Percentiles rank a stretch among this genome's conserved stretches.
Conservation (phyloP, 2,329 filamentous ascomycete species). For the Cladophialophora immunda region DNA sequence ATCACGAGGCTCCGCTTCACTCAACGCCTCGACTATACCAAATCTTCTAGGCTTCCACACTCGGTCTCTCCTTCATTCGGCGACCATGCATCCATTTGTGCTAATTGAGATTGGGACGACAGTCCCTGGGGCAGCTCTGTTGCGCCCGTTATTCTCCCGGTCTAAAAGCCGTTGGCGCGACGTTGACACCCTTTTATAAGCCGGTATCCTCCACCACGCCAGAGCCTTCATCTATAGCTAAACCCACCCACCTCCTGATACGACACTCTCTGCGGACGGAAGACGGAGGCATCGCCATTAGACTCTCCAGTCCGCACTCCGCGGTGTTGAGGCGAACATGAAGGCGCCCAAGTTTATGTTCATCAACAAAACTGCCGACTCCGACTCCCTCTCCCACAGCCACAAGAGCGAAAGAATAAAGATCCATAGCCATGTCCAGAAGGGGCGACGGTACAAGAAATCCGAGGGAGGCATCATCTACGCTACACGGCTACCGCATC, state of each 20-base stretch:
- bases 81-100: background rate
- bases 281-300: background rate
- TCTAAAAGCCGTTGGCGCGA: background rate
- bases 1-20: constrained; percentile 19
- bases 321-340: constrained; percentile 4
- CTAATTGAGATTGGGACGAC: background rate
- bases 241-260: background rate
- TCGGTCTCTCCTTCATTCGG: background rate
- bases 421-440: constrained; percentile 34
- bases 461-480: constrained; percentile 10
- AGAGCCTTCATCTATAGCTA: background rate
- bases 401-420: constrained; percentile 29
- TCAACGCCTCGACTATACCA: background rate
- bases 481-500: constrained; percentile 9
- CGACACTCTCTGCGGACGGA: background rate
- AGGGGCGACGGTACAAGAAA: constrained; percentile 29
- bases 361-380: constrained; percentile 29
- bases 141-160: background rate
- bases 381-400: constrained; percentile 32
- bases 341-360: constrained; percentile 30
- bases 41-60: background rate
- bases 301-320: background rate
- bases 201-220: background rate
- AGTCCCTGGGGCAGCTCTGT: background rate
- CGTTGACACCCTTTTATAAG: background rate